phyloP scores from a whole-genome alignment of 257 asterid genomes.

The Anisodus acutangulus region DNA sequence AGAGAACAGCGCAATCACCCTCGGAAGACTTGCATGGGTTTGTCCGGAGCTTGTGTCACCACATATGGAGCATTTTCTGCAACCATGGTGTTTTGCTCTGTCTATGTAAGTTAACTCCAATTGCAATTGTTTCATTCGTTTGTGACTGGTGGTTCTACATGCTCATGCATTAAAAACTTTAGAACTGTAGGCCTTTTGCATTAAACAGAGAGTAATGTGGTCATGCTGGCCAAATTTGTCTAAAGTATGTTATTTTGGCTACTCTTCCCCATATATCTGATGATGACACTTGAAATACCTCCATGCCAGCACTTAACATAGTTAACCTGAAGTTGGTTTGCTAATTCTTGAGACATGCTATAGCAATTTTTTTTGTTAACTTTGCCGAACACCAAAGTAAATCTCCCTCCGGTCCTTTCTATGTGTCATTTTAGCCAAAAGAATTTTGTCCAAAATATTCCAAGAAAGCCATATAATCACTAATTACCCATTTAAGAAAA shows the following conservation, averaged over 20 bases:
- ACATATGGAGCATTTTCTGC: conserved; percentile 98
- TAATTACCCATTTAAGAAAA: neutral
- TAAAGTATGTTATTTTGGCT: neutral
- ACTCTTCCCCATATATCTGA: neutral
- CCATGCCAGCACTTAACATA: neutral
- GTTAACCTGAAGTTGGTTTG: conserved; percentile 12
- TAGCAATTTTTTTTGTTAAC: neutral
- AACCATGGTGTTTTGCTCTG: conserved; percentile 87
- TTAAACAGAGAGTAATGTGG: conserved; percentile 4
- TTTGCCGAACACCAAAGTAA: neutral
- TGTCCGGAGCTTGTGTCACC: conserved; percentile 94
- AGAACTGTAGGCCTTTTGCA: conserved; percentile 21
- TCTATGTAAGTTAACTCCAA: conserved; percentile 64
- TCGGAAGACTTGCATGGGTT: conserved; percentile 93
- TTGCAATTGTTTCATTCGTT: neutral
- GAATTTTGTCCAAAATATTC: neutral
- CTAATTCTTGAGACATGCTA: neutral
- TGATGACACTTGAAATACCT: neutral
- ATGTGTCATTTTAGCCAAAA: neutral
- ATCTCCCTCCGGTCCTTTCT: neutral
- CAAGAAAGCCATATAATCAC: neutral
- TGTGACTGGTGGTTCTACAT: conserved; percentile 9
- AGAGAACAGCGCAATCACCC: conserved; percentile 93
- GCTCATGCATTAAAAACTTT: conserved; percentile 12
- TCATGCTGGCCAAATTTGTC: neutral